Evolutionary conservation across 495 filamentous ascomycete species (phyloP).

Genomic region (Podospora anserina): DNA sequence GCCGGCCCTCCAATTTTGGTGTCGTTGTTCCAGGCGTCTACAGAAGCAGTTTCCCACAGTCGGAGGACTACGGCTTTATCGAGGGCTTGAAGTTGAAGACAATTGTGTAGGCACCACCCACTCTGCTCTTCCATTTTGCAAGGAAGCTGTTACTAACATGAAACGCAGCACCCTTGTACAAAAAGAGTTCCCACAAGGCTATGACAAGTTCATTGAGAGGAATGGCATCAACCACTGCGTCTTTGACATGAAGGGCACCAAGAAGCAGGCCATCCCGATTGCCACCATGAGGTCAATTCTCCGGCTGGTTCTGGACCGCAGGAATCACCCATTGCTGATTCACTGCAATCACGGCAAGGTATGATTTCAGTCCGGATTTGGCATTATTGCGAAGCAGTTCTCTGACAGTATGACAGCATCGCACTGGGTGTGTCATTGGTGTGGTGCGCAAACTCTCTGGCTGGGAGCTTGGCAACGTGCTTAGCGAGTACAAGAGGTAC

Average conservation of each 20-base stretch:
- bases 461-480: slow-evolving; percentile 54
- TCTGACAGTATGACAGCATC: slow-evolving; percentile 54
- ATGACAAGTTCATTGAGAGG: slow-evolving; percentile 56
- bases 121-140: background rate
- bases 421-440: slow-evolving; percentile 77
- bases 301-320: slow-evolving; percentile 58
- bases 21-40: slow-evolving; percentile 65
- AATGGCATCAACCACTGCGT: slow-evolving; percentile 64
- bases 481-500: slow-evolving; percentile 65
- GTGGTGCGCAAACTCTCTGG: slow-evolving; percentile 64
- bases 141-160: background rate
- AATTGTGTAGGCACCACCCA: slow-evolving; percentile 57
- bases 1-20: slow-evolving; percentile 63
- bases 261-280: slow-evolving; percentile 62
- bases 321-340: slow-evolving; percentile 72
- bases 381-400: background rate
- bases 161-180: slow-evolving; percentile 66
- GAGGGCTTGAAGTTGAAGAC: slow-evolving; percentile 64
- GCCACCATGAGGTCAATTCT: slow-evolving; percentile 61
- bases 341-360: slow-evolving; percentile 90
- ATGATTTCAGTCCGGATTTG: slow-evolving; percentile 19
- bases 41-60: slow-evolving; percentile 69
- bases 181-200: slow-evolving; percentile 56
- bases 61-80: slow-evolving; percentile 62
- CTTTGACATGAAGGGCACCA: slow-evolving; percentile 73